Base-by-base conservation (phyloP, 441 rosid species). In the Populus tomentosa region DNA sequence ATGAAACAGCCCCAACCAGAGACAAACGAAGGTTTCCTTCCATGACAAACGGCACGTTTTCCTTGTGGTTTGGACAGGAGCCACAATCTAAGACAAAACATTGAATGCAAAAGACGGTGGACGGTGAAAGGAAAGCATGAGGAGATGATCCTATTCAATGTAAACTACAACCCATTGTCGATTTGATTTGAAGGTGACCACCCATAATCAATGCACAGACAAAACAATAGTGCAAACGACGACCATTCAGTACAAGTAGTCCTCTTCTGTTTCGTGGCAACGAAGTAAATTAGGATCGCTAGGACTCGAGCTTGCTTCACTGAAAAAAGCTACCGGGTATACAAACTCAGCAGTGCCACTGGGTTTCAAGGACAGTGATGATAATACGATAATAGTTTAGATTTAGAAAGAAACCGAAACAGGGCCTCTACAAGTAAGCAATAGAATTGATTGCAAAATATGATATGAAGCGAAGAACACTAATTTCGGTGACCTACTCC, bases 401-500 rank as follows among this genome's bases (percentile, higher is more conserved):
- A 35, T 3, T 33, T 36, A 10, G 33, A 32, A 32, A 32, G 3
- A 66, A 7, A 42, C 30, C 10, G 5, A 13, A 53, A 24, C 24
- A 2, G 26, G 7, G 42, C 32, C 67, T 46, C 50, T 21, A 23
- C 7, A 28, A 26, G 23, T 38, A 67, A 56, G 53, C 24, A 69
- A 74, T 14, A 40, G 28, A 53, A 7, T 73, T 53, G 4, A 65
- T 38, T 16, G 9, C 21, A 20, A 7, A 13, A 33, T 10, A 42
- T 28, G 59, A n/a, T 11, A 10, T 18, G 21, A 68, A 2, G 75
- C 8, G 23, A 14, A 33, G 18, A 33, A 74, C 63, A 23, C 20
- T 86, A 89, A 82, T 83, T 91, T 74, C 94, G 90, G 81, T 87
- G 87, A 75, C 99, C 99, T 66, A 95, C 87, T n/a, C 94, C 99